These are phyloP conservation scores for Amaranthus tricolor DNA, from an alignment of 179 eudicot genomes.

Conservation along the genomic window DNA sequence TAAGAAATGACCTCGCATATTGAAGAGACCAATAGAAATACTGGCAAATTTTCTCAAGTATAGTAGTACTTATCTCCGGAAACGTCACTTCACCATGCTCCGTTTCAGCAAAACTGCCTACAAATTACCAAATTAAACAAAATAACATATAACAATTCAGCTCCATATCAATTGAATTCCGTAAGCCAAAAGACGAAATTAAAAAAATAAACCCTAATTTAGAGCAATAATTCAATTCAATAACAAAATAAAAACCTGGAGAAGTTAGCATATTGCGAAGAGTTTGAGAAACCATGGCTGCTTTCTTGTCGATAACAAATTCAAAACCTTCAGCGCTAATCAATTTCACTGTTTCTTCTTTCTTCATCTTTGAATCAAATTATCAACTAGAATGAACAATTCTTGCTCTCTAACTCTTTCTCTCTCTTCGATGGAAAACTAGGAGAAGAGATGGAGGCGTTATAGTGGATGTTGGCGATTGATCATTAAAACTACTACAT, in stretches of 20 bases:
- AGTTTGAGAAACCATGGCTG: constrained; percentile 95
- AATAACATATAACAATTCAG: not conserved
- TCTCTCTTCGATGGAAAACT: constrained; percentile 3
- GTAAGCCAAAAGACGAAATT: not conserved
- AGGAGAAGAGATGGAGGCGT: not conserved
- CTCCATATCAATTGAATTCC: not conserved
- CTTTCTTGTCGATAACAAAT: constrained; percentile 73
- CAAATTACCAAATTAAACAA: constrained; percentile 9
- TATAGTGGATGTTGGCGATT: not conserved
- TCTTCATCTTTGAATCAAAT: constrained; percentile 41
- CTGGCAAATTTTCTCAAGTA: constrained; percentile 94
- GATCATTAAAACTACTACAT: not conserved
- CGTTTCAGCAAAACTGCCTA: constrained; percentile 78
- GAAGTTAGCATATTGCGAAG: constrained; percentile 91
- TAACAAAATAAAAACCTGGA: constrained; percentile 42
- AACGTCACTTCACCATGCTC: constrained; percentile 73
- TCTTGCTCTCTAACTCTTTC: constrained; percentile 5
- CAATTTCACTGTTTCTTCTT: constrained; percentile 71
- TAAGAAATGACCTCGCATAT: constrained; percentile 58
- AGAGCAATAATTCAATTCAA: not conserved
- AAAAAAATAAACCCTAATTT: constrained; percentile 24
- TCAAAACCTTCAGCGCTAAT: constrained; percentile 92
- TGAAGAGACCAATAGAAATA: constrained; percentile 97
- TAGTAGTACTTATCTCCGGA: constrained; percentile 84
- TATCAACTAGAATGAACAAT: not conserved